A percentile compares a stretch with the other conserved stretches of the same genome.
Evolutionary conservation across 2,329 filamentous ascomycete genomes (phyloP).

Genomic region (Exophiala alcalophila): DNA sequence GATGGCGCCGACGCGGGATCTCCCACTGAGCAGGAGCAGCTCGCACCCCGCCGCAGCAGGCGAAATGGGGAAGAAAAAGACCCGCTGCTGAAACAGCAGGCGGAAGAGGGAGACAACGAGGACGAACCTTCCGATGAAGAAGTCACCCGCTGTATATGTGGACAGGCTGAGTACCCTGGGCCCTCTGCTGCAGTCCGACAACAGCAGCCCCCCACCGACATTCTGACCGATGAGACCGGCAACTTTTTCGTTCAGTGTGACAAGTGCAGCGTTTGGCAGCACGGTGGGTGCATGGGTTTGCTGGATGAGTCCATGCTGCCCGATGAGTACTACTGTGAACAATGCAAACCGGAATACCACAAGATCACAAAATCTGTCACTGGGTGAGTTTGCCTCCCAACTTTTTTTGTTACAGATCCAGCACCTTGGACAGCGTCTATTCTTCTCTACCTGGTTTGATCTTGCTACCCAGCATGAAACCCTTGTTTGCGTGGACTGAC

Average conservation of each 20-base stretch:
- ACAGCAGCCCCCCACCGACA: constrained; percentile 15
- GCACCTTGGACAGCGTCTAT: background rate
- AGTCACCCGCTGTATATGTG: constrained; percentile 92
- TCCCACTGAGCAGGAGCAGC: constrained; percentile 42
- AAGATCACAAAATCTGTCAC: constrained; percentile 75
- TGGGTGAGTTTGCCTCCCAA: constrained; percentile 63
- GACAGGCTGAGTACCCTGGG: constrained; percentile 90
- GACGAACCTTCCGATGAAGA: constrained; percentile 80
- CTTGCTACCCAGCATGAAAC: background rate
- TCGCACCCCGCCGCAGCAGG: constrained; percentile 69
- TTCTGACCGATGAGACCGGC: constrained; percentile 70
- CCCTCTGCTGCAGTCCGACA: constrained; percentile 35
- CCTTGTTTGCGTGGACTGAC: constrained; percentile 1
- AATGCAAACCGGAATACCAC: constrained; percentile 88
- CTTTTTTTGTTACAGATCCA: constrained; percentile 6
- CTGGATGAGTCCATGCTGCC: constrained; percentile 90
- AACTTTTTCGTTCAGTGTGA: constrained; percentile 98
- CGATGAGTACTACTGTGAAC: constrained; percentile 97
- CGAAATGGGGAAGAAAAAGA: constrained; percentile 62
- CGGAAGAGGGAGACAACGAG: constrained; percentile 61
- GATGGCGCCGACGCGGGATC: constrained; percentile 53
- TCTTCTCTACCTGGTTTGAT: background rate
- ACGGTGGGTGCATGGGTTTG: constrained; percentile 95
- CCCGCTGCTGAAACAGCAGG: constrained; percentile 37
- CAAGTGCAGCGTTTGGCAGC: constrained; percentile 94